Percentiles rank a stretch among this genome's conserved stretches.
Conservation (phyloP, 192 early-diverging fungal species). For the Diversispora epigaea region DNA sequence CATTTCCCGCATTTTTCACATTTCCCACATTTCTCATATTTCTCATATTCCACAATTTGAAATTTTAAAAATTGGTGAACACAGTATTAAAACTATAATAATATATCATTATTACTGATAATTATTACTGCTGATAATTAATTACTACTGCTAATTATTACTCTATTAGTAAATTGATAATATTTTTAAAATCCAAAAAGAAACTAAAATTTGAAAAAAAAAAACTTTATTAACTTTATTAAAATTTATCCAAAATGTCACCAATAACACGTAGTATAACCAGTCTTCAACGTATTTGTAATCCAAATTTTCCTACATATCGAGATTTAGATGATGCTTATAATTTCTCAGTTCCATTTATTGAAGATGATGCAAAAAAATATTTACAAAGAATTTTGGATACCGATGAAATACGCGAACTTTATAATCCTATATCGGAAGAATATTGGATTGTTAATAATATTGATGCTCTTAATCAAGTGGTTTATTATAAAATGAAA, state of each 20-base stretch:
- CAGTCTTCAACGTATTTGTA: not conserved
- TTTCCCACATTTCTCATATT: too few species aligned
- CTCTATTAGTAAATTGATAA: too few species aligned
- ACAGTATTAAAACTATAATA: too few species aligned
- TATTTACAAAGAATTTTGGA: not conserved
- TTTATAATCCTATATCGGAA: slow-evolving; percentile 2
- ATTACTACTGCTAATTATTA: too few species aligned
- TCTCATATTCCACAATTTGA: too few species aligned
- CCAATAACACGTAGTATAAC: slow-evolving; percentile 22
- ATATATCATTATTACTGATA: too few species aligned
- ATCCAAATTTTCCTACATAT: slow-evolving; percentile 13
- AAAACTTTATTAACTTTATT: not conserved
- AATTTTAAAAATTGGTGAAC: too few species aligned
- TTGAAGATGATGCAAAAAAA: slow-evolving; percentile 8
- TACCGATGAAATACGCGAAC: not conserved
- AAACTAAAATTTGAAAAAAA: too few species aligned
- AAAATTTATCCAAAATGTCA: slow-evolving; percentile 1
- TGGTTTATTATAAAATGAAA: slow-evolving; percentile 28
- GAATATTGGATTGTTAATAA: slow-evolving; percentile 23
- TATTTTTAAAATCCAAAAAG: too few species aligned
- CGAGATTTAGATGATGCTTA: slow-evolving; percentile 2
- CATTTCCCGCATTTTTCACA: too few species aligned
- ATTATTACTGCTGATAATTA: too few species aligned
- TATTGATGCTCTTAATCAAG: slow-evolving; percentile 1
- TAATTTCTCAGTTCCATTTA: not conserved